A percentile compares a stretch with the other conserved stretches of the same genome.
Evolutionary conservation across 768 basidiomycete species (phyloP).

Genomic region (Boletus rubescentipes): DNA sequence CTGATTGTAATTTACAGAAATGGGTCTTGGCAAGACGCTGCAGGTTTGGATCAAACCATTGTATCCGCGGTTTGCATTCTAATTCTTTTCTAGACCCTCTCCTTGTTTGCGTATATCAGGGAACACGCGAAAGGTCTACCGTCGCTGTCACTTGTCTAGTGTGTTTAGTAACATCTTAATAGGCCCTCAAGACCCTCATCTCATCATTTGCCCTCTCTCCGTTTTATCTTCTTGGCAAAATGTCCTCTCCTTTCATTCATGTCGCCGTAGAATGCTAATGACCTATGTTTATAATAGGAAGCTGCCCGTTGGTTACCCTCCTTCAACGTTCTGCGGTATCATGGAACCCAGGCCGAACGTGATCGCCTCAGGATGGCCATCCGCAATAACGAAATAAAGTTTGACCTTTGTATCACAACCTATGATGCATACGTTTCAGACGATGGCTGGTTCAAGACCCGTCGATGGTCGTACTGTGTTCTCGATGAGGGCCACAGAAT

Average conservation of each 20-base stretch:
- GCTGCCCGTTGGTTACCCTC: constrained; percentile 53
- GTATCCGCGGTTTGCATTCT: background rate
- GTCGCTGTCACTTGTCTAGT: background rate
- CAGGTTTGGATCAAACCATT: constrained; percentile 37
- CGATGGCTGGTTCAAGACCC: constrained; percentile 58
- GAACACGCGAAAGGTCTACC: constrained; percentile 46
- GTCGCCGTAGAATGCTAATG: background rate
- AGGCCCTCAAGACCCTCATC: constrained; percentile 57
- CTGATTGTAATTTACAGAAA: constrained; percentile 34
- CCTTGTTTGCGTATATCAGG: constrained; percentile 66
- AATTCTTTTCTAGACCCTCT: constrained; percentile 42
- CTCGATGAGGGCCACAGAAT: constrained; percentile 72
- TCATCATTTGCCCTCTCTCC: constrained; percentile 73
- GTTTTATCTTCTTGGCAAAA: constrained; percentile 60
- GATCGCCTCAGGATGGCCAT: constrained; percentile 50
- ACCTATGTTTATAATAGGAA: constrained; percentile 37
- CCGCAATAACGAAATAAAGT: constrained; percentile 33
- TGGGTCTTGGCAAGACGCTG: constrained; percentile 66
- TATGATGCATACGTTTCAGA: constrained; percentile 65
- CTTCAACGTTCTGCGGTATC: constrained; percentile 56
- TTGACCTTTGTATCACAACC: constrained; percentile 62
- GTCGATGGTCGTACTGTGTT: constrained; percentile 56
- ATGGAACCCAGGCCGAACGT: constrained; percentile 55
- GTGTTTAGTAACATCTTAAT: background rate
- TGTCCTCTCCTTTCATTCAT: constrained; percentile 29